These are phyloP conservation scores for Sporothrix pallida DNA, from an alignment of 2,329 filamentous ascomycete species.

Conservation along the genomic window DNA sequence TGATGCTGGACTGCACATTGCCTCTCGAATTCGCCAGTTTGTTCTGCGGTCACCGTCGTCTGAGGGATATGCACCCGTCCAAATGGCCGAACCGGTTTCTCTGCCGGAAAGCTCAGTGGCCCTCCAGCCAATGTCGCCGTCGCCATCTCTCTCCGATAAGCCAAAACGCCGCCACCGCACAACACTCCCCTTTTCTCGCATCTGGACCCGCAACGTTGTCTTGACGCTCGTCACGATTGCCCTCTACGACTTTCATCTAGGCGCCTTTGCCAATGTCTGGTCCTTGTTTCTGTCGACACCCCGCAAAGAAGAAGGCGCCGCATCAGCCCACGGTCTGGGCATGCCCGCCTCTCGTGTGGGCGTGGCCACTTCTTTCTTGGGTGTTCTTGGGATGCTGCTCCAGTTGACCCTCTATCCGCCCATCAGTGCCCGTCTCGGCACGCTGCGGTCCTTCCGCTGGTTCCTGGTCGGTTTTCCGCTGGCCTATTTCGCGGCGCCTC, in stretches of 20 bases:
- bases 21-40: slow-evolving; percentile 16
- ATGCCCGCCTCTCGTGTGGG: slow-evolving; percentile 71
- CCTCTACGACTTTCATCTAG: slow-evolving; percentile 73
- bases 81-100: slow-evolving; percentile 1
- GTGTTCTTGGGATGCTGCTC: slow-evolving; percentile 69
- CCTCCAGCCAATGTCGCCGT: background rate
- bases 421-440: slow-evolving; percentile 68
- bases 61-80: slow-evolving; percentile 20
- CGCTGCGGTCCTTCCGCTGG: slow-evolving; percentile 67
- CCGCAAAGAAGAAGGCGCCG: slow-evolving; percentile 47
- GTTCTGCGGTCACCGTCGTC: background rate
- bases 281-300: slow-evolving; percentile 72
- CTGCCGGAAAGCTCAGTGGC: background rate
- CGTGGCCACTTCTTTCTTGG: slow-evolving; percentile 71
- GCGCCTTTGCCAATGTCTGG: slow-evolving; percentile 71
- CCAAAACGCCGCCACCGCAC: background rate
- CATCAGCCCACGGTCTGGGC: slow-evolving; percentile 67
- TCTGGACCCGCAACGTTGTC: slow-evolving; percentile 57
- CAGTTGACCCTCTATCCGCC: slow-evolving; percentile 72
- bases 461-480: slow-evolving; percentile 71
- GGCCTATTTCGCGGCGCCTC: slow-evolving; percentile 71
- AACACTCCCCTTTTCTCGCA: slow-evolving; percentile 48
- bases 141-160: background rate
- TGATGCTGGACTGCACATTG: slow-evolving; percentile 52
- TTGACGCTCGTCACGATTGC: slow-evolving; percentile 66